These are phyloP conservation scores for Saccharomycopsis sp. DNA, from an alignment of 805 yeast genomes.

Conservation along the genomic window DNA sequence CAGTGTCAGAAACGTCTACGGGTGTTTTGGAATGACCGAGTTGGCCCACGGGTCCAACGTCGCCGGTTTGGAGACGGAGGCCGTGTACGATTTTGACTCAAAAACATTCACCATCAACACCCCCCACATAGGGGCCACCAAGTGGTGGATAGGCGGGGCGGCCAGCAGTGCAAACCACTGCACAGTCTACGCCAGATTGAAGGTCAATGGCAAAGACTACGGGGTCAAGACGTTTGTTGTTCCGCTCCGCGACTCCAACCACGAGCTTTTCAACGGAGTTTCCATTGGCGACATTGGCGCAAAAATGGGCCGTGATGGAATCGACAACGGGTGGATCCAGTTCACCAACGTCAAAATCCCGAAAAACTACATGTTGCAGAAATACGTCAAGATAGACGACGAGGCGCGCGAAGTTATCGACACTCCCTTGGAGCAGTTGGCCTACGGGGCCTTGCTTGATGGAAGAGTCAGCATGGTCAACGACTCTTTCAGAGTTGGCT, in stretches of 20 bases:
- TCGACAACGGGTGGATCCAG: constrained; percentile 96
- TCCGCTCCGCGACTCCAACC: constrained; percentile 73
- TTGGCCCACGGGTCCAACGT: constrained; percentile 92
- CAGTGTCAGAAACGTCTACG: constrained; percentile 48
- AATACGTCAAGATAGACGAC: constrained; percentile 62
- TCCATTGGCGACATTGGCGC: constrained; percentile 88
- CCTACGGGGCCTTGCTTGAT: constrained; percentile 79
- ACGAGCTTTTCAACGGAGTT: constrained; percentile 71
- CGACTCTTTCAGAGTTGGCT: constrained; percentile 76
- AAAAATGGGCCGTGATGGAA: constrained; percentile 94
- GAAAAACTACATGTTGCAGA: constrained; percentile 72
- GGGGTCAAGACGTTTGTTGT: constrained; percentile 92
- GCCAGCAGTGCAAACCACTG: constrained; percentile 90
- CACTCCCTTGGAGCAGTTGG: constrained; percentile 83
- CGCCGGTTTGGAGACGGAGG: constrained; percentile 89
- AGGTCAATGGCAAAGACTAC: constrained; percentile 76
- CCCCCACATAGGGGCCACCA: constrained; percentile 88
- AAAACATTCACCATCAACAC: constrained; percentile 75
- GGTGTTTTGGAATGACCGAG: constrained; percentile 93
- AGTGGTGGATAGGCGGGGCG: constrained; percentile 99
- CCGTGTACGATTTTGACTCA: constrained; percentile 58
- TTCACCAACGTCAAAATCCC: constrained; percentile 81
- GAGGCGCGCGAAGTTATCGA: constrained; percentile 62
- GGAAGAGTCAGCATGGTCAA: constrained; percentile 89
- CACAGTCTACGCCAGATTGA: constrained; percentile 76